Evolutionary conservation across 208 protist species (phyloP), one percentile per base, ranked within the genome.

Genomic region (Crithidia fasciculata): DNA sequence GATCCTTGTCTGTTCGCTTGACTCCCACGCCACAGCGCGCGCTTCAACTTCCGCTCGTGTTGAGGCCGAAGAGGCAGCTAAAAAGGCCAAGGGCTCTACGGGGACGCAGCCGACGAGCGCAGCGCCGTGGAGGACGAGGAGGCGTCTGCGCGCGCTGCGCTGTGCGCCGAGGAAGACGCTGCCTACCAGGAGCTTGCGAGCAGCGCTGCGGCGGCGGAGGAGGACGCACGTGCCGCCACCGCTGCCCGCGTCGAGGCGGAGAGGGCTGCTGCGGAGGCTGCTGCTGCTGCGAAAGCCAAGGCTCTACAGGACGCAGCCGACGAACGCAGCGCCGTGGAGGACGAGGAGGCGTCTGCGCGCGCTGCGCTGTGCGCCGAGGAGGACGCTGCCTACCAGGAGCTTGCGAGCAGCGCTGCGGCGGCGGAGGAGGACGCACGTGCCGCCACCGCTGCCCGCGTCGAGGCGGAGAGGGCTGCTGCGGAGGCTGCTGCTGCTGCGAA

Each of bases 351-450:
- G 5, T 10, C 28, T 28, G 28, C 28, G 28, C 28, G 28, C 28
- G 28, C 28, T 28, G 28, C 28, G 28, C 28, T 28, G 28, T 19
- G 55, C 53, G 56, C 37, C 36, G n/a, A 4, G 69, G 54, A 47
- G 5, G 9, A n/a, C 36, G 5, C 36, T 76, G 28, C 28, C 28
- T 28, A 28, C 28, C 28, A 28, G 28, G 28, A 28, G 28, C 28
- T 28, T 28, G 28, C 28, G 28, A 28, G 28, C 28, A 28, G 28
- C 41, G 43, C 4, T 50, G 28, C 19, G 19, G 52, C 47, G 8
- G 28, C 45, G 43, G 58, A 77, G 18, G 59, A 62, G 8, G 8
- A n/a, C 5, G 69, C 39, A 6, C 50, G 63, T 4, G 44, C 43
- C 13, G 18, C 47, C 6, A 45, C 57, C 3, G 57, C 50, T 15